These are phyloP conservation scores for Xylariomycetidae sp. DNA, from an alignment of 2,329 filamentous ascomycete genomes.

Conservation along the genomic window DNA sequence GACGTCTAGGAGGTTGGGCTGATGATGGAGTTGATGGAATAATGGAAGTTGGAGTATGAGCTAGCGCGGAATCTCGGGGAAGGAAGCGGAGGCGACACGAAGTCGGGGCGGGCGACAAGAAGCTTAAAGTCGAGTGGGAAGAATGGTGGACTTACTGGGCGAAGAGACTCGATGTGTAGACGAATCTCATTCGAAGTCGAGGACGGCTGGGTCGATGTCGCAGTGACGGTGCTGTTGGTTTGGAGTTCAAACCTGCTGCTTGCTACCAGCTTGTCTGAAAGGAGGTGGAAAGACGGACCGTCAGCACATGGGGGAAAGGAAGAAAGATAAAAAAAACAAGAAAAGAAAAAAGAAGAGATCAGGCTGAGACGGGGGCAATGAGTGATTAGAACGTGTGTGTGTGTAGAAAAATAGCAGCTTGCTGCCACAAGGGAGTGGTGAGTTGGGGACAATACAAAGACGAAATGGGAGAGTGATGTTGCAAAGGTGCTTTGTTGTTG, in stretches of 20 bases:
- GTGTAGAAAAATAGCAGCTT: constrained; percentile 22
- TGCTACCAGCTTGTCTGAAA: constrained; percentile 16
- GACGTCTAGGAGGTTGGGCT: constrained; percentile 4
- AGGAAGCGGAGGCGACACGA: constrained; percentile 20
- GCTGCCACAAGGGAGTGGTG: constrained; percentile 22
- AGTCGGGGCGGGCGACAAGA: too few species aligned
- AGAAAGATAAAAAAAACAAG: constrained; percentile 9
- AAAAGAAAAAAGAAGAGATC: constrained; percentile 12
- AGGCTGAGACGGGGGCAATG: constrained; percentile 16
- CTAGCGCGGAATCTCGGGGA: constrained; percentile 13
- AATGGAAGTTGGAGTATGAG: constrained; percentile 10
- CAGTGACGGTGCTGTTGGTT: constrained; percentile 14
- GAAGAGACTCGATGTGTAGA: constrained; percentile 11
- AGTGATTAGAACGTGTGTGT: constrained; percentile 9
- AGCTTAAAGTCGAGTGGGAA: too few species aligned
- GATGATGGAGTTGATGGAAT: constrained; percentile 11
- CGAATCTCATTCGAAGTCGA: constrained; percentile 20
- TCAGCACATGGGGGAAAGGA: constrained; percentile 24
- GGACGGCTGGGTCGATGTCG: constrained; percentile 9
- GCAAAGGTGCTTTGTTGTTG: constrained; percentile 24
- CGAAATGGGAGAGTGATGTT: constrained; percentile 16
- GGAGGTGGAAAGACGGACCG: constrained; percentile 18
- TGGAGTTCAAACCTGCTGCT: constrained; percentile 17
- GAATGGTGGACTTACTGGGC: constrained; percentile 18
- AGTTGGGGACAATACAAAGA: constrained; percentile 21